phyloP scores from a whole-genome alignment of 1,139 yeast genomes.

The Kodamaea alishanica region DNA sequence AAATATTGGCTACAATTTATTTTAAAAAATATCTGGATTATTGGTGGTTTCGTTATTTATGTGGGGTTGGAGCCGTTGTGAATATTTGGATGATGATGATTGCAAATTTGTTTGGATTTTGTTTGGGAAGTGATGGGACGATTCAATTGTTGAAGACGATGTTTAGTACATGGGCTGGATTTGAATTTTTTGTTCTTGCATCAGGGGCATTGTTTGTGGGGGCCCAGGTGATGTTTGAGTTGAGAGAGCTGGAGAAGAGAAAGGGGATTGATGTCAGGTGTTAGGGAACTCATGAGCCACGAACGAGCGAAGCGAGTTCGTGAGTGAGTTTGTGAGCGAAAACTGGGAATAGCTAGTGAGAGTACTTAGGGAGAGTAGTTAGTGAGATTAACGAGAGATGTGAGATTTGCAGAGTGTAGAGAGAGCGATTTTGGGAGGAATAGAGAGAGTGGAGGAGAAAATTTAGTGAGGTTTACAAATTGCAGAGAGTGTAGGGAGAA shows the following conservation, averaged over 20 bases:
- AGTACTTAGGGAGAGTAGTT: too few relatives aligned
- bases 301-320: too few relatives aligned
- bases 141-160: slow-evolving; percentile 60
- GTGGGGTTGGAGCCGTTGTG: slow-evolving; percentile 82
- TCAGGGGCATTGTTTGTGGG: slow-evolving; percentile 74
- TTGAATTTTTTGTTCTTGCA: slow-evolving; percentile 61
- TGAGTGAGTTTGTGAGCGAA: too few relatives aligned
- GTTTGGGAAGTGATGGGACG: slow-evolving; percentile 87
- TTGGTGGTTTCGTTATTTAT: slow-evolving; percentile 76
- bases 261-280: slow-evolving; percentile 81
- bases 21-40: slow-evolving; percentile 40
- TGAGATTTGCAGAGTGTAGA: too few relatives aligned
- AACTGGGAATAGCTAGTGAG: too few relatives aligned
- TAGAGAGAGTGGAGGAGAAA: too few relatives aligned
- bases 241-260: slow-evolving; percentile 81
- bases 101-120: slow-evolving; percentile 92
- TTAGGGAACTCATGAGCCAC: slow-evolving; percentile 21
- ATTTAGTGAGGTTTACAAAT: too few relatives aligned
- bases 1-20: slow-evolving; percentile 57
- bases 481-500: too few relatives aligned
- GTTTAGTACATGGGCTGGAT: slow-evolving; percentile 67
- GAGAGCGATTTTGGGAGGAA: too few relatives aligned
- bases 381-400: too few relatives aligned
- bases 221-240: slow-evolving; percentile 91
- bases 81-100: slow-evolving; percentile 99